Base-by-base conservation (phyloP, 192 early-diverging fungal genomes). In the Chytriomyces sp. region DNA sequence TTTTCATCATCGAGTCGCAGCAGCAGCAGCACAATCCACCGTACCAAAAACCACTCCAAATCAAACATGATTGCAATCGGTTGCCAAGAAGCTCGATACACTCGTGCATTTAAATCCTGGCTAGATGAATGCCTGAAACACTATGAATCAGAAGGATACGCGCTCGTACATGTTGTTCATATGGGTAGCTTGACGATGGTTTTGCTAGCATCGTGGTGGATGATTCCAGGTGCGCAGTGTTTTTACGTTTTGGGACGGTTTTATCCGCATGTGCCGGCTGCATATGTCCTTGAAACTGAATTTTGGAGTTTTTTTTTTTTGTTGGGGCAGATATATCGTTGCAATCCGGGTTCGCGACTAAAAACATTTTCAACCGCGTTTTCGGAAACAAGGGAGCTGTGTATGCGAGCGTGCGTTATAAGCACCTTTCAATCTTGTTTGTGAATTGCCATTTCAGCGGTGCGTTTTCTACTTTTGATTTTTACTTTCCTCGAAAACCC, bases 311-410 rank as follows among this genome's bases (percentile, higher is more conserved):
- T 35, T 35, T 35, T 35, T 35, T 35, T 35, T 35, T 2, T 71
- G 5, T 8, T 3, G n/a, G n/a, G n/a, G 4, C 11, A 73, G 71
- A n/a, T 9, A 9, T 73, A 13, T 60, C 20, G 3, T 44, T 73
- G 9, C 10, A 10, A 9, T 20, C 60, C 7, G 71, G 71, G 44
- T 49, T 6, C 44, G 71, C 61, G 3, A 63, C 71, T 1, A 73
- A 73, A 62, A 62, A 26, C 59, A n/a, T 63, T 5, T 46, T 73
- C 43, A 73, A 73, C 61, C 50, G 71, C 10, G 23, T 73, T 44
- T 46, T 76, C 23, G 95, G 95, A 45, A 95, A 95, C 84, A 97
- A 97, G 81, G 95, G 95, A 18, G 93, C 89, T 5, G 92, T 95
- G 0, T 94, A 93, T 4, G 90, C 93, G 69, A 86, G 92, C 10